Conservation (phyloP, 2,329 filamentous ascomycete species). For the Paraphaeosphaeria minitans region DNA sequence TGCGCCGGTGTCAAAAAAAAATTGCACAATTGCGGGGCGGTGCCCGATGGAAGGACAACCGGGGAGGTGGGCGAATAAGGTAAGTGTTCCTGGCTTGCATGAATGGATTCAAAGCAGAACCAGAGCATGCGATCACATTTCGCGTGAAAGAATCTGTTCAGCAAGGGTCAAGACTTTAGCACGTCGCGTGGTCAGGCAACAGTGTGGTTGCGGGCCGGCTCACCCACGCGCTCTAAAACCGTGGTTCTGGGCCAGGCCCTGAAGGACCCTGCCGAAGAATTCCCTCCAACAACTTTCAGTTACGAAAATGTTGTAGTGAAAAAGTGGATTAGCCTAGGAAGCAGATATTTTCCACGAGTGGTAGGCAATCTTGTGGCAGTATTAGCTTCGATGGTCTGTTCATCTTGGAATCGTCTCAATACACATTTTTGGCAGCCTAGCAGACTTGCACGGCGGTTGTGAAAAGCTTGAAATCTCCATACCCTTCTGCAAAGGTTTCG, state of each 20-base stretch:
- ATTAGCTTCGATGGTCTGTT: not conserved
- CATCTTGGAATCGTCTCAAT: not conserved
- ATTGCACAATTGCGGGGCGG: not conserved
- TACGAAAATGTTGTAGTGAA: not conserved
- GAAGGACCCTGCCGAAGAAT: conserved; percentile 1
- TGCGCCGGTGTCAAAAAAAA: conserved; percentile 1
- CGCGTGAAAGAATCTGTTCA: not conserved
- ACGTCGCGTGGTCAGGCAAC: not conserved
- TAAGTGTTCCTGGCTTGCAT: not conserved
- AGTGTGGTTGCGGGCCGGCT: not conserved
- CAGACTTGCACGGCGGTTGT: not conserved
- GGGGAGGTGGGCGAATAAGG: not conserved
- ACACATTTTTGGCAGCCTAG: not conserved
- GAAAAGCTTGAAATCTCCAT: no score
- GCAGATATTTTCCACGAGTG: not conserved
- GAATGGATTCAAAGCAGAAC: not conserved
- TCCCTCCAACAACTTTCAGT: not conserved
- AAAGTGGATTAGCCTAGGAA: not conserved
- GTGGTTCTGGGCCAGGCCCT: not conserved
- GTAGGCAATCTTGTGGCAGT: not conserved
- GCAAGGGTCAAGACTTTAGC: not conserved
- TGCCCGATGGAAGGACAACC: not conserved
- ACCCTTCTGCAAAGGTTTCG: not conserved
- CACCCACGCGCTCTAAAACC: not conserved
- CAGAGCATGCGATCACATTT: not conserved